Evolutionary conservation across 768 basidiomycete species (phyloP).

Genomic region (Strobilomyces confusus): DNA sequence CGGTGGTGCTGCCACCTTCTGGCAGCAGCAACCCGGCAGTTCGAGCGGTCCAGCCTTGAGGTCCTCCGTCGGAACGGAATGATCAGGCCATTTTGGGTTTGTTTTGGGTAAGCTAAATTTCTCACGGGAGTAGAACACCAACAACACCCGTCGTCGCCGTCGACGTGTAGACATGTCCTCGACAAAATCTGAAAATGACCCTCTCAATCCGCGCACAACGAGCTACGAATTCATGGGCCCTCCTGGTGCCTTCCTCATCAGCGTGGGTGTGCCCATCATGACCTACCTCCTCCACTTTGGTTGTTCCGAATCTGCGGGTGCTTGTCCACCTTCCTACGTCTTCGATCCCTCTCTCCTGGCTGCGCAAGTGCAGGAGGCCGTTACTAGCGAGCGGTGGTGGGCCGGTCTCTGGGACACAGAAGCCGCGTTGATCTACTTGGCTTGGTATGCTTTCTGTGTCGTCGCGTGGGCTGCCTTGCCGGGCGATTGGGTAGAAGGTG

Average conservation of each 20-base stretch:
- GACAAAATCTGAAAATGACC: constrained; percentile 20
- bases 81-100: neutral
- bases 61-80: neutral
- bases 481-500: constrained; percentile 68
- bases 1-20: no score
- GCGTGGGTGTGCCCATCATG: constrained; percentile 63
- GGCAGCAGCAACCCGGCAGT: no score
- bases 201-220: constrained; percentile 68
- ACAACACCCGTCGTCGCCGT: neutral
- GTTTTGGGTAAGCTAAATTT: neutral
- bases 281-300: constrained; percentile 75
- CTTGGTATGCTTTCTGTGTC: constrained; percentile 89
- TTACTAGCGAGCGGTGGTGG: constrained; percentile 61
- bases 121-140: neutral
- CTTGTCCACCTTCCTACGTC: constrained; percentile 56
- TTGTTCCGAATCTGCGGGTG: constrained; percentile 68
- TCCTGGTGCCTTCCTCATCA: constrained; percentile 67
- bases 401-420: constrained; percentile 77
- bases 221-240: constrained; percentile 83
- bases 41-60: no score
- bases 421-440: constrained; percentile 71
- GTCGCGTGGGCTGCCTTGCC: constrained; percentile 78
- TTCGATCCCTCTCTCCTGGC: constrained; percentile 31
- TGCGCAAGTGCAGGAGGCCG: constrained; percentile 41
- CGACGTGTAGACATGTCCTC: constrained; percentile 16